Evolutionary conservation across 1,284 basidiomycete species (phyloP).

Genomic region (Takashimella koratensis): DNA sequence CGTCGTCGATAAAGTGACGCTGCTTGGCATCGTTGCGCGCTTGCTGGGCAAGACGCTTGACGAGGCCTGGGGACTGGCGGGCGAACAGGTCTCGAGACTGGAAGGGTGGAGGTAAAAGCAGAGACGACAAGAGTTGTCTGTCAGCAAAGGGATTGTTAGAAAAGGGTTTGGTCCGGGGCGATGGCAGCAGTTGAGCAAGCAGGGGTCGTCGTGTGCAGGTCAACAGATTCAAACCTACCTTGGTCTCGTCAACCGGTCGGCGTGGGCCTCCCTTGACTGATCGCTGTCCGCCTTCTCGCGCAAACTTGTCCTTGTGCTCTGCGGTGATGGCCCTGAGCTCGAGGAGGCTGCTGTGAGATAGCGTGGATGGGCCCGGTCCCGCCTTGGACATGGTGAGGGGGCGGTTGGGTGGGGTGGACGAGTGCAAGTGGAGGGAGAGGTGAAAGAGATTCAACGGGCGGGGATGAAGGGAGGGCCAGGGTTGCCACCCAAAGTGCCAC

Average conservation of each 20-base stretch:
- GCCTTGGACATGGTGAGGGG: background rate
- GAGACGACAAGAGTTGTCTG: background rate
- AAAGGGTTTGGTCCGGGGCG: background rate
- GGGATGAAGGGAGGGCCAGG: too few relatives aligned
- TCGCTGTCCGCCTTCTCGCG: constrained; percentile 36
- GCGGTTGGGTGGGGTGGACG: background rate
- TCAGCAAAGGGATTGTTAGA: background rate
- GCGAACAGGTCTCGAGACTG: constrained; percentile 40
- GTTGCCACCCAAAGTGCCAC: background rate
- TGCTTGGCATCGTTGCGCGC: constrained; percentile 41
- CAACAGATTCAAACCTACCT: too few relatives aligned
- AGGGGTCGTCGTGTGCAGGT: too few relatives aligned
- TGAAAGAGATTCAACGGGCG: too few relatives aligned
- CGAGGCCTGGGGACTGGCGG: constrained; percentile 43
- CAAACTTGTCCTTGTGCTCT: constrained; percentile 45
- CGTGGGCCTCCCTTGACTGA: constrained; percentile 35
- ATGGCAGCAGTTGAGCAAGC: too few relatives aligned
- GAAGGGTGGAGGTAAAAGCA: background rate
- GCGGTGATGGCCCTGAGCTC: constrained; percentile 47
- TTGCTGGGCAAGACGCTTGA: constrained; percentile 44
- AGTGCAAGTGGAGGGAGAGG: background rate
- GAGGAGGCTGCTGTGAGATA: constrained; percentile 39
- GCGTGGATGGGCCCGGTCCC: constrained; percentile 11
- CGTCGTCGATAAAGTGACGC: constrained; percentile 31
- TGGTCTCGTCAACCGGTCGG: constrained; percentile 13